These are phyloP conservation scores for Clarireedia homoeocarpa DNA, from an alignment of 2,329 filamentous ascomycete species.

Conservation along the genomic window DNA sequence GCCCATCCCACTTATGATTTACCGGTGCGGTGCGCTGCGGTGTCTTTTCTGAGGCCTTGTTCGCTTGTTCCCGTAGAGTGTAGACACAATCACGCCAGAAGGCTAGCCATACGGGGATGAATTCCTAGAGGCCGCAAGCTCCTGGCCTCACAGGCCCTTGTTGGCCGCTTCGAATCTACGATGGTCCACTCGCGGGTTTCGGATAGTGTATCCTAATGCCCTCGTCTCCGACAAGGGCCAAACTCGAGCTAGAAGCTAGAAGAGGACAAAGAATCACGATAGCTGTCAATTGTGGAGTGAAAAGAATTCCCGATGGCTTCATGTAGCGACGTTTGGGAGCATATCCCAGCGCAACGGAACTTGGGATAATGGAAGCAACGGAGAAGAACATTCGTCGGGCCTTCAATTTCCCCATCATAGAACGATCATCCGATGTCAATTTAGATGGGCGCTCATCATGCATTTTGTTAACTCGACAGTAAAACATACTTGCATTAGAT, in stretches of 20 bases:
- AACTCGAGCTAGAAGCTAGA: background rate
- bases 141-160: background rate
- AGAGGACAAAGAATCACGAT: slow-evolving; percentile 3
- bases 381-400: no score
- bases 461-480: no score
- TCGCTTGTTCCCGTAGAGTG: slow-evolving; percentile 6
- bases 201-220: slow-evolving; percentile 4
- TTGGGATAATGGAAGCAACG: background rate
- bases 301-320: slow-evolving; percentile 1
- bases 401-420: no score
- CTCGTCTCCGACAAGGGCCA: slow-evolving; percentile 2
- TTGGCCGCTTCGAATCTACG: slow-evolving; percentile 7
- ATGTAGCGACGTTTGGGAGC: background rate
- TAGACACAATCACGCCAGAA: slow-evolving; percentile 1
- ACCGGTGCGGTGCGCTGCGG: background rate
- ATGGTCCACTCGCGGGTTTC: slow-evolving; percentile 12
- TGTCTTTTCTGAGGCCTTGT: background rate
- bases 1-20: slow-evolving; percentile 7
- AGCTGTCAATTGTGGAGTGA: slow-evolving; percentile 5
- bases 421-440: no score
- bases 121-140: slow-evolving; percentile 3
- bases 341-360: slow-evolving; percentile 3
- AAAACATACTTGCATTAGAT: background rate
- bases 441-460: no score
- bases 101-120: background rate